A percentile compares a stretch with the other conserved stretches of the same genome.
Evolutionary conservation across 306 rosid species (phyloP).

Genomic region (Pyrus pyrifolia): DNA sequence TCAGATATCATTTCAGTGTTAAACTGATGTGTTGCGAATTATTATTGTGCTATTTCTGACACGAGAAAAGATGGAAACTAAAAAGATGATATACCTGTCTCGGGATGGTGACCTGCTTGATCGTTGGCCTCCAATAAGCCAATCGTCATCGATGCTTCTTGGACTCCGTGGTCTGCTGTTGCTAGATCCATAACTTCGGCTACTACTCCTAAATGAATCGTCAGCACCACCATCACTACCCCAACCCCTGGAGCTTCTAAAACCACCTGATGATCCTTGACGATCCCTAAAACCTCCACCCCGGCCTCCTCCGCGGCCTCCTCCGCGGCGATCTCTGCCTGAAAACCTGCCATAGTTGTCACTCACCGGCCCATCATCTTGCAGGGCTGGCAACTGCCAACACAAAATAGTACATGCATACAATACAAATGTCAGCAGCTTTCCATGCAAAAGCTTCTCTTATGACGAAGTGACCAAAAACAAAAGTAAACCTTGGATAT

Average conservation of each 20-base stretch:
- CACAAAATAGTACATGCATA: conserved; percentile 9
- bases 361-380: conserved; percentile 88
- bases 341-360: conserved; percentile 84
- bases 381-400: conserved; percentile 85
- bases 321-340: conserved; percentile 35
- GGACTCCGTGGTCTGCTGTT: conserved; percentile 52
- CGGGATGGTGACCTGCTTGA: conserved; percentile 65
- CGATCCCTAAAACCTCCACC: conserved; percentile 46
- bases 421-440: conserved; percentile 12
- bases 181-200: conserved; percentile 37
- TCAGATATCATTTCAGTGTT: conserved; percentile 18
- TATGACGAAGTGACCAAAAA: conserved; percentile 10
- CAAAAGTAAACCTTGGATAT: conserved; percentile 55
- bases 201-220: conserved; percentile 23
- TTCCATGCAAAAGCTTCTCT: not conserved
- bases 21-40: not conserved
- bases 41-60: not conserved
- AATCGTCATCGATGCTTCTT: conserved; percentile 60
- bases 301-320: conserved; percentile 38
- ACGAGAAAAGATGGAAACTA: not conserved
- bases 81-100: conserved; percentile 47
- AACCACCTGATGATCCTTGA: conserved; percentile 37
- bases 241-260: conserved; percentile 54
- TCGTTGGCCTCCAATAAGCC: conserved; percentile 74
- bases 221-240: conserved; percentile 14